Evolutionary conservation across 2,329 filamentous ascomycete species (phyloP).

Genomic region (Calonectria pauciramosa): DNA sequence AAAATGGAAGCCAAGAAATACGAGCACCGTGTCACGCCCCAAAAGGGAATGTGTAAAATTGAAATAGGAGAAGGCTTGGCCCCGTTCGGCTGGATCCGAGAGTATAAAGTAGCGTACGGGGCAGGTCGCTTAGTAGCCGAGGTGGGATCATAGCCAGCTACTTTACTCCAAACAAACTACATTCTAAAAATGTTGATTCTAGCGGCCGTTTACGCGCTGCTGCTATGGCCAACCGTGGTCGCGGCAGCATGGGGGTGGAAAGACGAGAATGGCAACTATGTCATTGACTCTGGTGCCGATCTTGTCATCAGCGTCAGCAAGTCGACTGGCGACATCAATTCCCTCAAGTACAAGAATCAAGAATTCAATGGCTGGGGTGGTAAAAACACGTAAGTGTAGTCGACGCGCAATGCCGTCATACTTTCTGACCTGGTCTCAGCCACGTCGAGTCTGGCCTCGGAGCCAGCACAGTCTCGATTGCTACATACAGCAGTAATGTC

Average conservation of each 20-base stretch:
- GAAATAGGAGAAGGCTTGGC: not conserved
- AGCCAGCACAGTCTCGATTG: constrained; percentile 48
- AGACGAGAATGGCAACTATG: constrained; percentile 54
- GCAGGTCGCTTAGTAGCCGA: not conserved
- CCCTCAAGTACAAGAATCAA: constrained; percentile 50
- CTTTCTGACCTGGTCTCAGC: constrained; percentile 8
- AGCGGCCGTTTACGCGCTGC: constrained; percentile 41
- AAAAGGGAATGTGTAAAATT: not conserved
- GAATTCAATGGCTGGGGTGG: constrained; percentile 49
- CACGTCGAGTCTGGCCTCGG: constrained; percentile 51
- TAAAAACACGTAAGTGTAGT: constrained; percentile 43
- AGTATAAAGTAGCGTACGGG: not conserved
- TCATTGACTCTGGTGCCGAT: constrained; percentile 51
- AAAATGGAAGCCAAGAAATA: not conserved
- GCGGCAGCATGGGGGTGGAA: constrained; percentile 56
- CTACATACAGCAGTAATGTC: constrained; percentile 44
- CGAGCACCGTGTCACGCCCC: not conserved
- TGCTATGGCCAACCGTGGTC: constrained; percentile 46
- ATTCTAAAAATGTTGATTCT: constrained; percentile 44
- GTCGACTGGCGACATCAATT: constrained; percentile 52
- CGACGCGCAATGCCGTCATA: too few species aligned
- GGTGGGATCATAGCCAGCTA: not conserved
- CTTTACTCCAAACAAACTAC: not conserved
- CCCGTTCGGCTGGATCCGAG: not conserved
- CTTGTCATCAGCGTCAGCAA: constrained; percentile 53